phyloP scores from a whole-genome alignment of 2,329 filamentous ascomycete species.

The Fusarium concolor region DNA sequence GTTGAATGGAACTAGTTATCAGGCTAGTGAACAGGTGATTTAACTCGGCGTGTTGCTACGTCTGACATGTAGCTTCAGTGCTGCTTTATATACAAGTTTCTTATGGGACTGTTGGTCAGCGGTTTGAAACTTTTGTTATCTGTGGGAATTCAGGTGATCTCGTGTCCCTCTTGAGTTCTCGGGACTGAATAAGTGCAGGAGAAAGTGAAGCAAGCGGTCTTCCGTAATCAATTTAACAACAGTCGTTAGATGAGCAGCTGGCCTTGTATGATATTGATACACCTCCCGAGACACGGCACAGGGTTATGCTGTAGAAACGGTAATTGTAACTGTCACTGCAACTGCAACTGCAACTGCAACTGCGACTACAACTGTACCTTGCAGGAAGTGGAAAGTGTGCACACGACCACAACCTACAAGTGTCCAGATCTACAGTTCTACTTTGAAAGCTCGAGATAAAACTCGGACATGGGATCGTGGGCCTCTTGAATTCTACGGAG shows the following conservation, averaged over 20 bases:
- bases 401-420: neutral
- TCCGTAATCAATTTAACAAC: neutral
- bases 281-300: too few species aligned
- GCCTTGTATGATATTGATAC: too few species aligned
- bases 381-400: neutral
- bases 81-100: too few species aligned
- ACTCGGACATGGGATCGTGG: slow-evolving; percentile 15
- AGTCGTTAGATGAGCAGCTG: neutral
- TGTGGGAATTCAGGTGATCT: too few species aligned
- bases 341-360: neutral
- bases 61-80: too few species aligned
- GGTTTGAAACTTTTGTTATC: too few species aligned
- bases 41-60: too few species aligned
- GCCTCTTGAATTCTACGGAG: neutral
- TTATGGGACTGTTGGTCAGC: too few species aligned
- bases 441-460: neutral
- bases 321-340: too few species aligned
- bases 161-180: neutral
- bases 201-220: neutral
- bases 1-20: neutral
- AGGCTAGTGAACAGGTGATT: neutral
- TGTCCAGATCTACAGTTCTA: slow-evolving; percentile 8
- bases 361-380: neutral
- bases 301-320: too few species aligned
- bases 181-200: neutral